Conservation (phyloP, 1,139 yeast genomes). For the Suhomyces anneliseae region DNA sequence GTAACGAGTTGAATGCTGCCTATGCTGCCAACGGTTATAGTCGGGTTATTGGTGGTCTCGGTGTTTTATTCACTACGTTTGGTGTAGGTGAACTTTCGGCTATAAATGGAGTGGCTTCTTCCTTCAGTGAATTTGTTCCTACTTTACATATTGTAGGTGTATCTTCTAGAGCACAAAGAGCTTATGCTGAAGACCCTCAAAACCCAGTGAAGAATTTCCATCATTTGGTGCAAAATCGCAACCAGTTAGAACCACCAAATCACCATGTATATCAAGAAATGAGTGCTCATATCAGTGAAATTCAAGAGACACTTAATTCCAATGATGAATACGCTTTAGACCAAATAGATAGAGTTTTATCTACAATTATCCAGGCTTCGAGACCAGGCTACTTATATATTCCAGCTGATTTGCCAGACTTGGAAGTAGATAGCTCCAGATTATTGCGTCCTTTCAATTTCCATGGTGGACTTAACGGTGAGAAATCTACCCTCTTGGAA, state of each 20-base stretch:
- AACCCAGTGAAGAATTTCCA: constrained; percentile 45
- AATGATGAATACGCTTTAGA: constrained; percentile 46
- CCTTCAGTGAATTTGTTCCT: constrained; percentile 78
- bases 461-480: constrained; percentile 10
- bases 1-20: constrained; percentile 49
- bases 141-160: constrained; percentile 84
- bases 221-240: constrained; percentile 64
- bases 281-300: constrained; percentile 59
- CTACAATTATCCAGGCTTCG: constrained; percentile 52
- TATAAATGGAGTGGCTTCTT: constrained; percentile 79
- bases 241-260: constrained; percentile 49
- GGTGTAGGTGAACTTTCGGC: constrained; percentile 92
- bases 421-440: constrained; percentile 42
- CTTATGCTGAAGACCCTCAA: constrained; percentile 23
- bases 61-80: constrained; percentile 59
- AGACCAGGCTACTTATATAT: constrained; percentile 80
- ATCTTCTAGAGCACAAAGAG: constrained; percentile 33
- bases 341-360: constrained; percentile 62
- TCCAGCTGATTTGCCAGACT: constrained; percentile 67
- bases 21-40: constrained; percentile 83
- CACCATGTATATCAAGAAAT: constrained; percentile 65
- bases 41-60: constrained; percentile 43
- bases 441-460: constrained; percentile 20
- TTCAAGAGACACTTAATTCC: constrained; percentile 54
- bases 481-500: constrained; percentile 22